Base-by-base conservation (phyloP, 1,139 yeast species). In the Yamadazyma pseudoaaseri region DNA sequence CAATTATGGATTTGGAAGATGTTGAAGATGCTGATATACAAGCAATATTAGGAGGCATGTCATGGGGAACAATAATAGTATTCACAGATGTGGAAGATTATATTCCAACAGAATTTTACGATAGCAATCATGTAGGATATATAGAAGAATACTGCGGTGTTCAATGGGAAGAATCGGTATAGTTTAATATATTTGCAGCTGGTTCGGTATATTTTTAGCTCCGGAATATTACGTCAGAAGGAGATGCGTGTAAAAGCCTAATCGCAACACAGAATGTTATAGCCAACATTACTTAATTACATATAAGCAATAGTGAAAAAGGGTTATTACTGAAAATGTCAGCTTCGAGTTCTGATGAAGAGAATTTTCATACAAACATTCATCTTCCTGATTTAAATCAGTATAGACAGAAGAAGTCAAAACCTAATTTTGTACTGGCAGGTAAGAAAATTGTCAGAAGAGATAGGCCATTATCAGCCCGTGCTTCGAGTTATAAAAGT, bases 11-110 rank as follows among this genome's bases (percentile, higher is more conserved):
- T 48, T 69, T 92, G 31, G 97, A 92, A 54, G 67, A 65, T 16
- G 36, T 43, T 9, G 43, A 43, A 12, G 48, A 50, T 8, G 54
- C 54, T 26, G 43, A 50, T 28, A 58, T 68, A 5, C 62, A 65
- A 30, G 69, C 81, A 16, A 57, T 72, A 8, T 49, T 69, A 38
- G 79, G 79, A 27, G 97, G 97, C 6, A 92, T 92, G 95, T 94
- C 92, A 42, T 92, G 98, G 98, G 97, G 97, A 2, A 86, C 97
- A 0, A 85, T 92, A 24, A 67, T 87, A 22, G 85, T 90, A 3
- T 87, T 84, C 27, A 86, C 97, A 0, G 94, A 89, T 48, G 61
- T 62, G 4, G 84, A 81, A 42, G 96, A 92, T 55, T 73, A 63
- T 41, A 63, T 77, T 10, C 87, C 94, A 1, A 38, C 56, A 16